A percentile compares a stretch with the other conserved stretches of the same genome.
Evolutionary conservation across 2,329 filamentous ascomycete species (phyloP).

Genomic region (Verticillium albo-atrum): DNA sequence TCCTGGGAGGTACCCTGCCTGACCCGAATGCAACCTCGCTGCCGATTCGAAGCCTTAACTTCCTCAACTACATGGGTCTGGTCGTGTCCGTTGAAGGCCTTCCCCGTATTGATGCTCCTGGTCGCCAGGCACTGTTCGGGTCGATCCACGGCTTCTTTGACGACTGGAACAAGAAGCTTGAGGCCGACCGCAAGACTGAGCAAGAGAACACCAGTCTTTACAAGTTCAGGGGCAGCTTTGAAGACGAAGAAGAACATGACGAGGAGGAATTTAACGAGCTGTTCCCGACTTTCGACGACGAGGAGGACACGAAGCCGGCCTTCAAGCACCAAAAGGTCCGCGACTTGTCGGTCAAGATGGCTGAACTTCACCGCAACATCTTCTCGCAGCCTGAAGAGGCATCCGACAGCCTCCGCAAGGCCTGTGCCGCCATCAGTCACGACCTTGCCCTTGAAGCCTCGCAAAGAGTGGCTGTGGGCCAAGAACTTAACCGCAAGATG

Average conservation of each 20-base stretch:
- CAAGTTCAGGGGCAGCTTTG: slow-evolving; percentile 72
- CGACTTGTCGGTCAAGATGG: slow-evolving; percentile 55
- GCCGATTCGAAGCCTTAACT: slow-evolving; percentile 32
- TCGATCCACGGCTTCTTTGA: slow-evolving; percentile 70
- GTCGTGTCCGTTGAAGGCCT: slow-evolving; percentile 44
- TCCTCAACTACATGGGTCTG: slow-evolving; percentile 43
- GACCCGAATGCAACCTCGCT: slow-evolving; percentile 20
- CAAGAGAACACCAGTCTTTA: slow-evolving; percentile 74
- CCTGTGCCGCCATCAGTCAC: slow-evolving; percentile 40
- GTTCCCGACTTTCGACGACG: slow-evolving; percentile 70
- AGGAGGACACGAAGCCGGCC: slow-evolving; percentile 20
- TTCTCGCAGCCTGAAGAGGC: slow-evolving; percentile 40
- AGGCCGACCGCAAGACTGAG: slow-evolving; percentile 70
- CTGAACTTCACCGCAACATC: slow-evolving; percentile 53
- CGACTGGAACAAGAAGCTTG: slow-evolving; percentile 75
- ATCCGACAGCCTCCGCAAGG: slow-evolving; percentile 34
- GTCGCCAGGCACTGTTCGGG: slow-evolving; percentile 55
- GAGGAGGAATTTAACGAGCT: slow-evolving; percentile 72
- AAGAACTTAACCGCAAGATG: slow-evolving; percentile 45
- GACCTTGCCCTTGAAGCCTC: slow-evolving; percentile 24
- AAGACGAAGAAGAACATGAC: slow-evolving; percentile 71
- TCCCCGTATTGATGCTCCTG: slow-evolving; percentile 29
- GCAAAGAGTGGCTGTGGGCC: slow-evolving; percentile 18
- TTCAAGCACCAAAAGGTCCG: slow-evolving; percentile 39
- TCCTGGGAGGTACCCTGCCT: slow-evolving; percentile 41